Evolutionary conservation across 208 protist species (phyloP).

Genomic region (Crithidia brevicula): DNA sequence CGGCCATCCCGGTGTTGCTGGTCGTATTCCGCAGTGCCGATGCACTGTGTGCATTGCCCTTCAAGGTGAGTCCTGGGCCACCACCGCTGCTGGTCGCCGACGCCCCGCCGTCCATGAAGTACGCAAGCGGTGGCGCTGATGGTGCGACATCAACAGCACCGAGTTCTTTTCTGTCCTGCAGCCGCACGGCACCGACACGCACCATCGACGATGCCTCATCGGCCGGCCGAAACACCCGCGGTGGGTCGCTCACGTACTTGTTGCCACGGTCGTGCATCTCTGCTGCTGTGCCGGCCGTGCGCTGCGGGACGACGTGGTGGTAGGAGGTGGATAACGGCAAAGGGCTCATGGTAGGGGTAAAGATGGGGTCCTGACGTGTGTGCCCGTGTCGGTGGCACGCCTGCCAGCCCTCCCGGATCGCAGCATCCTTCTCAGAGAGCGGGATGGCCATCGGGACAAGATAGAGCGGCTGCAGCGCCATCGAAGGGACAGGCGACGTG

Average conservation of each 20-base stretch:
- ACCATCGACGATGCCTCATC: constrained; percentile 50
- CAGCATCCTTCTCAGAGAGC: constrained; percentile 25
- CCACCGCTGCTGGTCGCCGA: too few relatives aligned
- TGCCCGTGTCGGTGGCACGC: constrained; percentile 36
- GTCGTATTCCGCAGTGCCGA: not conserved
- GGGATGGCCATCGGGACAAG: constrained; percentile 50
- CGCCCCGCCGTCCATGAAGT: too few relatives aligned
- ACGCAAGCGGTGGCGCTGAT: too few relatives aligned
- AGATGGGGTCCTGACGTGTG: constrained; percentile 28
- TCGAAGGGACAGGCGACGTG: too few relatives aligned
- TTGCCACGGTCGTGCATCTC: too few relatives aligned
- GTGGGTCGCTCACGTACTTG: constrained; percentile 25
- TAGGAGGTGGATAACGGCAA: constrained; percentile 28
- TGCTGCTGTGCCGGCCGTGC: too few relatives aligned
- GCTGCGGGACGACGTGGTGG: constrained; percentile 28
- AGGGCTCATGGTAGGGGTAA: constrained; percentile 17
- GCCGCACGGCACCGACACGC: constrained; percentile 36
- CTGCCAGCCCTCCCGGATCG: constrained; percentile 27
- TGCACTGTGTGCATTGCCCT: not conserved
- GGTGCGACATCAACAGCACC: not conserved
- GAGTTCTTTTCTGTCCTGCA: constrained; percentile 4
- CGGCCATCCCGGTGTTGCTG: not conserved
- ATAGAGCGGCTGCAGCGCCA: constrained; percentile 38
- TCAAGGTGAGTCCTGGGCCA: too few relatives aligned
- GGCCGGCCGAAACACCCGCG: constrained; percentile 41